These are phyloP conservation scores for Aspergillus japonicus DNA, from an alignment of 2,329 filamentous ascomycete genomes.

Conservation along the genomic window DNA sequence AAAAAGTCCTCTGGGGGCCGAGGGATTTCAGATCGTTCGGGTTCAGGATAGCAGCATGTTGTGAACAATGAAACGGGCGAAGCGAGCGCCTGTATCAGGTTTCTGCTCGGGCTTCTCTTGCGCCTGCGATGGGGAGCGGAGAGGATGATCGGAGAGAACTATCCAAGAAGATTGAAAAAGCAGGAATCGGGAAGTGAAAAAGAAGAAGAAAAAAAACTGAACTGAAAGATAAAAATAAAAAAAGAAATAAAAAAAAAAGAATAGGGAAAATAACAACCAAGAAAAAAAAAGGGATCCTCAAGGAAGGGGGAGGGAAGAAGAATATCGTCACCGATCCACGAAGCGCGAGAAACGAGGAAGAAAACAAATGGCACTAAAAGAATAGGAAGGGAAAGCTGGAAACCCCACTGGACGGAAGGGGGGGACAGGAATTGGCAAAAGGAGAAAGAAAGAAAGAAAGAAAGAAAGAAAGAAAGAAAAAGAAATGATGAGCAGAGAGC, in stretches of 20 bases:
- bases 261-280: neutral
- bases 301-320: neutral
- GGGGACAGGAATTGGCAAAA: neutral
- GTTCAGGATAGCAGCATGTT: slow-evolving; percentile 1
- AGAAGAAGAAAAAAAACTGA: neutral
- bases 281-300: neutral
- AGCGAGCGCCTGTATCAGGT: slow-evolving; percentile 5
- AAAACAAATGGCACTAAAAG: slow-evolving; percentile 4
- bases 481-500: neutral
- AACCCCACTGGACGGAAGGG: neutral
- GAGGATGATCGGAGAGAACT: neutral
- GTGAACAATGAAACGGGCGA: slow-evolving; percentile 8
- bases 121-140: neutral
- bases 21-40: slow-evolving; percentile 9
- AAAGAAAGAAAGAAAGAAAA: neutral
- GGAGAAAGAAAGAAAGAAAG: neutral
- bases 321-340: neutral
- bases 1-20: slow-evolving; percentile 9
- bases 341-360: slow-evolving; percentile 6
- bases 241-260: neutral
- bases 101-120: neutral
- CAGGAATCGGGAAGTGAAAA: neutral
- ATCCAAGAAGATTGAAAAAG: neutral
- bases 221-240: neutral
- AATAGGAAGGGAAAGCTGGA: slow-evolving; percentile 7